phyloP scores from a whole-genome alignment of 2,329 filamentous ascomycete species.

The Verticillium longisporum region DNA sequence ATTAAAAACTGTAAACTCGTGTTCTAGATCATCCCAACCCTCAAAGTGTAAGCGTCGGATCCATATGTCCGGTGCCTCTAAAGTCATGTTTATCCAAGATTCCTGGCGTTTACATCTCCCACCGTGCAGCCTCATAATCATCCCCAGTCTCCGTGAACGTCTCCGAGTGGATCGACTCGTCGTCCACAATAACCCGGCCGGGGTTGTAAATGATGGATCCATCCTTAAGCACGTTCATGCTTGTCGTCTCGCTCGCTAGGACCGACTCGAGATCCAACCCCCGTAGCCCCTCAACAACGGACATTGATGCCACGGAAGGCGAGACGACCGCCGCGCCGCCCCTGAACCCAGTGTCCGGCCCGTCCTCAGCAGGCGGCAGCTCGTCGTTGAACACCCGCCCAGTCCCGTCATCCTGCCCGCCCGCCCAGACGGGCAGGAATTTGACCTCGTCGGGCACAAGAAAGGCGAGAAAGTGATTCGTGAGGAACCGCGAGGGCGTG shows the following conservation, averaged over 20 bases:
- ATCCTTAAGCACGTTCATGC: slow-evolving; percentile 3
- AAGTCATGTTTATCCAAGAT: not conserved
- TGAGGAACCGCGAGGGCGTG: slow-evolving; percentile 22
- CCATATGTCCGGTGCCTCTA: not conserved
- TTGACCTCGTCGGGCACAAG: slow-evolving; percentile 51
- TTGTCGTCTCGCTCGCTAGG: not conserved
- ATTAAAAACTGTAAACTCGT: too few species aligned
- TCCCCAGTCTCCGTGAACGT: slow-evolving; percentile 22
- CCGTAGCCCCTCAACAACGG: slow-evolving; percentile 26
- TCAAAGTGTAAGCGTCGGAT: not conserved
- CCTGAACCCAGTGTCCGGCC: slow-evolving; percentile 27
- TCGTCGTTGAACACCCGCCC: slow-evolving; percentile 39
- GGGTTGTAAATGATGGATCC: slow-evolving; percentile 27
- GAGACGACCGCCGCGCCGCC: slow-evolving; percentile 12
- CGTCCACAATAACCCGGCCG: slow-evolving; percentile 24
- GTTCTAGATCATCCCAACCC: too few species aligned
- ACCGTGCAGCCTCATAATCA: slow-evolving; percentile 27
- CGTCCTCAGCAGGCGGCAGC: slow-evolving; percentile 34
- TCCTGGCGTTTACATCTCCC: slow-evolving; percentile 16
- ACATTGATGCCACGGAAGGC: slow-evolving; percentile 7
- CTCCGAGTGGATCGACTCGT: slow-evolving; percentile 25
- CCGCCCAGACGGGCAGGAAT: slow-evolving; percentile 60
- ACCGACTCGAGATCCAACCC: slow-evolving; percentile 18
- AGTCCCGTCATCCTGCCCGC: slow-evolving; percentile 44
- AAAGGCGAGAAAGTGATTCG: slow-evolving; percentile 41